Base-by-base conservation (phyloP, 768 basidiomycete genomes). In the Pleurotus giganteus region DNA sequence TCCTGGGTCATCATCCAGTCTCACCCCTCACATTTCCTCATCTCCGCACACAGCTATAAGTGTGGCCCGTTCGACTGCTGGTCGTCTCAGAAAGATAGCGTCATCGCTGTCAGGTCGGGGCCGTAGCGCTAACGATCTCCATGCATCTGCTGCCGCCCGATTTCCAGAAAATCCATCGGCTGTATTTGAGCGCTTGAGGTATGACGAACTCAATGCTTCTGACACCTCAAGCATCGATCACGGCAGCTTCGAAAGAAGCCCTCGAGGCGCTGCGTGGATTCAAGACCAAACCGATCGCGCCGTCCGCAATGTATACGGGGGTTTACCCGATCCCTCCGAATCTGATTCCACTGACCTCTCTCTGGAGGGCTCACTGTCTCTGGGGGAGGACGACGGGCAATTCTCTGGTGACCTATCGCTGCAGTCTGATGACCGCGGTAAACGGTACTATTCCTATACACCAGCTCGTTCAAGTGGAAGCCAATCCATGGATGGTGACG, bases 261-360 rank as follows among this genome's bases (percentile, higher is more conserved):
- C 88, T 63, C 81, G 89, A 7, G 89, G 90, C 0, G 83, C 82
- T 5, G 82, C 86, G 24, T 95, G 93, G 93, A 67, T 96, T 41
- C 79, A 81, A 31, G 91, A 94, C 61, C 93, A 96, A 67, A 89
- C 83, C 47, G 78, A 82, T 28, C 80, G 89, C 11, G 76, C 80
- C 0, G 77, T 85, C 47, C 79, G 81, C 42, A 78, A 79, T 17
- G 82, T 82, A 73, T 71, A 88, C 5, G 87, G 86, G 15, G 74
- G 66, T 2, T 57, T 78, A 17, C 83, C 84, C 2, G 83, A 78
- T 37, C 80, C 83, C 11, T 86, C 86, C 2, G 78, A 78, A 43
- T 75, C 79, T 2, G 85, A 86, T 49, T n/a, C n/a, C n/a, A n/a
- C n/a, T n/a, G n/a, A n/a, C n/a, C n/a, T n/a, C n/a, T n/a, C n/a